A percentile compares a stretch with the other conserved stretches of the same genome.
These are phyloP conservation scores for Fusarium floridanum DNA, from an alignment of 2,329 filamentous ascomycete species.

Conservation along the genomic window DNA sequence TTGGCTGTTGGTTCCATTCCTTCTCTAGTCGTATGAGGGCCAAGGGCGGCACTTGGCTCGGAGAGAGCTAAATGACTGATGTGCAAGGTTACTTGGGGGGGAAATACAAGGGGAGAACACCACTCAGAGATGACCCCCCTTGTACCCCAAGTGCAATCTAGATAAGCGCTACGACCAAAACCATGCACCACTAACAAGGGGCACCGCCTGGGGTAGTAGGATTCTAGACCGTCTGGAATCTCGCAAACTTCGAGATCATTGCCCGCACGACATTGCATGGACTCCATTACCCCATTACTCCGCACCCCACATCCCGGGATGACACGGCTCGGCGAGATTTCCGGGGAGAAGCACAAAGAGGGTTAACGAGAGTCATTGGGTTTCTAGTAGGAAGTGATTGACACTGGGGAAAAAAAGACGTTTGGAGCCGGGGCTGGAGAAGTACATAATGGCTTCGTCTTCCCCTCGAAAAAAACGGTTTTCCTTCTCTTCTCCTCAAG, in stretches of 20 bases:
- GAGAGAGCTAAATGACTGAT: slow-evolving; percentile 10
- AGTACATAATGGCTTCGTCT: slow-evolving; percentile 28
- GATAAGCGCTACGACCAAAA: slow-evolving; percentile 7
- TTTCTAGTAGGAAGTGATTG: neutral
- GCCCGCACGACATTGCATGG: neutral
- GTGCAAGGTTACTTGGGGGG: neutral
- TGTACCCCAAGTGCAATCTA: neutral
- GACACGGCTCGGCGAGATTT: slow-evolving; percentile 3
- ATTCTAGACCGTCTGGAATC: slow-evolving; percentile 38
- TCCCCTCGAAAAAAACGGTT: neutral
- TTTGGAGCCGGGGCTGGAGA: neutral
- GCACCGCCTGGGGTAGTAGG: neutral
- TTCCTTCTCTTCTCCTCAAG: slow-evolving; percentile 16
- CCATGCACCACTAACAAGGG: neutral
- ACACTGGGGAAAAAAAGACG: neutral
- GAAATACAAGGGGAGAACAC: neutral
- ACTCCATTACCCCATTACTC: slow-evolving; percentile 10
- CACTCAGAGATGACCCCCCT: neutral
- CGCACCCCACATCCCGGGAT: slow-evolving; percentile 37
- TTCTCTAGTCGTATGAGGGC: neutral
- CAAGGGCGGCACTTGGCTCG: slow-evolving; percentile 5
- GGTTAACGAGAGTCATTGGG: neutral
- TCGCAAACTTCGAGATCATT: slow-evolving; percentile 9
- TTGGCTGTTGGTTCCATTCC: neutral
- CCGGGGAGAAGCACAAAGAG: neutral